These are phyloP conservation scores for Limnanthes douglasii DNA, from an alignment of 345 rosid genomes.

Conservation along the genomic window DNA sequence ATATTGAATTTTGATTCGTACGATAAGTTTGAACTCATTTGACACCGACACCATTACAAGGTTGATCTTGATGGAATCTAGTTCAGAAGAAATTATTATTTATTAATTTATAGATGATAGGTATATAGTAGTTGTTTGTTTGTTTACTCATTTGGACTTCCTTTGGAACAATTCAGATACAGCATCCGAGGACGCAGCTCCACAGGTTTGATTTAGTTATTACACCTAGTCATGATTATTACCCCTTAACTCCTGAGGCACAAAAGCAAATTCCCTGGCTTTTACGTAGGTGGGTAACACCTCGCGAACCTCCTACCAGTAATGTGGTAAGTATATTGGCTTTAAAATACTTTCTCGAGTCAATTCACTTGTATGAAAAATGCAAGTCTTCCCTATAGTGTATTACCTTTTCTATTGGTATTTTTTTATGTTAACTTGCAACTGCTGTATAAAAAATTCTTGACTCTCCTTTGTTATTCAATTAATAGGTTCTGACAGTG, in stretches of 20 bases:
- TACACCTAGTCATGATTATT: slow-evolving; percentile 83
- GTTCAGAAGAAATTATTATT: no score
- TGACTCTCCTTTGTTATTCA: no score
- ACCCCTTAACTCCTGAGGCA: slow-evolving; percentile 60
- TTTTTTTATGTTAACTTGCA: no score
- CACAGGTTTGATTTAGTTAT: slow-evolving; percentile 80
- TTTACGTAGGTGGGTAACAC: slow-evolving; percentile 68
- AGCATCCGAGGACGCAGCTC: slow-evolving; percentile 70
- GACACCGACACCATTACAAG: not conserved
- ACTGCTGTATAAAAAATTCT: no score
- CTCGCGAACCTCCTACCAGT: slow-evolving; percentile 53
- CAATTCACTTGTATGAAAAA: not conserved
- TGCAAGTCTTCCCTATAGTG: no score
- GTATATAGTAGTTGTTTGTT: slow-evolving; percentile 1
- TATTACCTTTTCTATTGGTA: no score
- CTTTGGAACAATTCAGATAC: slow-evolving; percentile 40
- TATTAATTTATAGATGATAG: not conserved
- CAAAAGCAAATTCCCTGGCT: slow-evolving; percentile 54
- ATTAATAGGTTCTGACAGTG: slow-evolving; percentile 68
- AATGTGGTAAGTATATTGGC: slow-evolving; percentile 52
- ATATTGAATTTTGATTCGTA: not conserved
- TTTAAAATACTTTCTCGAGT: slow-evolving; percentile 5
- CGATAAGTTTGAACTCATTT: not conserved
- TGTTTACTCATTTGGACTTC: not conserved
- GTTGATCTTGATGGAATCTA: no score